phyloP scores from a whole-genome alignment of 352 stramenopile genomes.

The Phytophthora cajani region DNA sequence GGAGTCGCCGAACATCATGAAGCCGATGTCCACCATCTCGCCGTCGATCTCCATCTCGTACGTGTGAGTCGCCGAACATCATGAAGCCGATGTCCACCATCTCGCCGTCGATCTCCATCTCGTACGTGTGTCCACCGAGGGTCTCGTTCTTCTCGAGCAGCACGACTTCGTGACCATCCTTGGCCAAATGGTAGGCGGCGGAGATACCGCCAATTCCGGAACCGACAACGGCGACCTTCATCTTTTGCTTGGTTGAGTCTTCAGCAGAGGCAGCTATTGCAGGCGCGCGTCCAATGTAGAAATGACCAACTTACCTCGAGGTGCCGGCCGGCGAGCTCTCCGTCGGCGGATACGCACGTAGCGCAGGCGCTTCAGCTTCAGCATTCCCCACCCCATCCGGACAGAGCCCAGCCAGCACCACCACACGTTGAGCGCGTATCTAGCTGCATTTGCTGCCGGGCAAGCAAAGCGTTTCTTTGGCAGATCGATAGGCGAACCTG shows the following conservation, averaged over 20 bases:
- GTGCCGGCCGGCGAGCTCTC: background rate
- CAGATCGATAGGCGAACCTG: conserved; percentile 19
- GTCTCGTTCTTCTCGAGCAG: conserved; percentile 85
- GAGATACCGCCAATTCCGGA: conserved; percentile 87
- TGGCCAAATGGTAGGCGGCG: conserved; percentile 83
- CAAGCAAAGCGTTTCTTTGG: conserved; percentile 10
- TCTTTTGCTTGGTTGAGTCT: conserved; percentile 26
- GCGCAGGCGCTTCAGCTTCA: conserved; percentile 30
- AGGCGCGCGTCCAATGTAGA: conserved; percentile 29
- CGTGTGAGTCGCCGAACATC: conserved; percentile 92
- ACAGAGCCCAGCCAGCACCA: conserved; percentile 22
- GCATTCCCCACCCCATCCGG: conserved; percentile 21
- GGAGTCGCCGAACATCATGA: conserved; percentile 92
- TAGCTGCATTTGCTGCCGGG: conserved; percentile 15
- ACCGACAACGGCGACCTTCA: conserved; percentile 88
- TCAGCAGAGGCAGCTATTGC: conserved; percentile 23
- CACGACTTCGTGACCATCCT: conserved; percentile 84
- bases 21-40: conserved; percentile 86
- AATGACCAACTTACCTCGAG: conserved; percentile 22
- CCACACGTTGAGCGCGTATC: conserved; percentile 24
- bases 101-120: conserved; percentile 88
- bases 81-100: conserved; percentile 90
- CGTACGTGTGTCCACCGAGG: conserved; percentile 86
- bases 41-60: conserved; percentile 89
- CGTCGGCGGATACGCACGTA: conserved; percentile 18